Evolutionary conservation across 2,329 filamentous ascomycete species (phyloP).

Genomic region (Seiridium cupressi): DNA sequence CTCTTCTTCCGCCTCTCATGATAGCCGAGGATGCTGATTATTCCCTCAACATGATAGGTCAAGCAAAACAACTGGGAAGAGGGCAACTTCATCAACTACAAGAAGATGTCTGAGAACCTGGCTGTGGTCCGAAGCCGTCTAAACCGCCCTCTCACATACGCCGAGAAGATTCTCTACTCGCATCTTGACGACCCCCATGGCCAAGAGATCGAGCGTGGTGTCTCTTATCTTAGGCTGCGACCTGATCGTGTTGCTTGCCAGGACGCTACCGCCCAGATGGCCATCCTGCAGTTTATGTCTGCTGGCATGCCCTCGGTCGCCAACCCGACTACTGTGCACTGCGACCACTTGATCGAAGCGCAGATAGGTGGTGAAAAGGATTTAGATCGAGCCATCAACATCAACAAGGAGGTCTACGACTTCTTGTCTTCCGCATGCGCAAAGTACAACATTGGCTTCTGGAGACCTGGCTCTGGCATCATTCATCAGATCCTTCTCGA

Average conservation of each 20-base stretch:
- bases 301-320: slow-evolving; percentile 94
- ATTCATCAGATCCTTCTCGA: slow-evolving; percentile 98
- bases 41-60: slow-evolving; percentile 48
- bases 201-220: slow-evolving; percentile 94
- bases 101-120: slow-evolving; percentile 99
- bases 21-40: slow-evolving; percentile 19
- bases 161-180: slow-evolving; percentile 99
- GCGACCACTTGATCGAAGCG: slow-evolving; percentile 98
- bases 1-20: not conserved
- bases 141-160: slow-evolving; percentile 89
- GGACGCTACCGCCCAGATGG: slow-evolving; percentile 99
- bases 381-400: slow-evolving; percentile 82
- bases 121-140: slow-evolving; percentile 83
- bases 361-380: slow-evolving; percentile 92
- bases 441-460: slow-evolving; percentile 99
- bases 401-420: slow-evolving; percentile 99
- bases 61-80: slow-evolving; percentile 97
- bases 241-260: slow-evolving; percentile 98
- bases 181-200: slow-evolving; percentile 95
- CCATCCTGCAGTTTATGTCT: slow-evolving; percentile 99
- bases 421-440: slow-evolving; percentile 91
- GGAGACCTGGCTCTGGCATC: slow-evolving; percentile 97
- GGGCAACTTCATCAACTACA: slow-evolving; percentile 98
- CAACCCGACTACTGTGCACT: slow-evolving; percentile 95
- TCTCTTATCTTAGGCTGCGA: slow-evolving; percentile 93